Base-by-base conservation (phyloP, 2,329 filamentous ascomycete species). In the Apiospora saccharicola region DNA sequence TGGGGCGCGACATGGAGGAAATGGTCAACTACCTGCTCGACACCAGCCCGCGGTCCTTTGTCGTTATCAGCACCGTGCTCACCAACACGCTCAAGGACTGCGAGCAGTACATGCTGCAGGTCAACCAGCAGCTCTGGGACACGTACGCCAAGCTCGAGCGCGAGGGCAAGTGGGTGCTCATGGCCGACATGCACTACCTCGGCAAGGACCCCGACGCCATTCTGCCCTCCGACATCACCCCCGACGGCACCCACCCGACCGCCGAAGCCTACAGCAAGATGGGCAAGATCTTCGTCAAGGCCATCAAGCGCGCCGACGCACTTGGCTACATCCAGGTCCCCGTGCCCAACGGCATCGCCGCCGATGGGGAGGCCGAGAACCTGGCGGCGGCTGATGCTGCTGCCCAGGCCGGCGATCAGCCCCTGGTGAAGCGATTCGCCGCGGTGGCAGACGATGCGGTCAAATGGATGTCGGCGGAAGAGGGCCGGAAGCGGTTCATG, bases 111-210 rank as follows among this genome's bases (percentile, higher is more conserved):
- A 75, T 76, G 13, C 70, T 77, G 8, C 72, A 76, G 47, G 46
- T 75, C 34, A 79, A 78, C 72, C 43, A 72, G 3, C 77, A 78
- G 71, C 75, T 77, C 24, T 72, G 75, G 24, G 73, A 70, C 34
- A 49, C 76, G 69, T 73, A 44, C 68, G 70, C 71, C 22, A 49
- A 44, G 5, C 53, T 75, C 49, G 41, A 71, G 34, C 61, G 22
- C 1, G 73, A 75, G 47, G 70, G 72, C 24, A 75, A 71, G 43
- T 76, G 69, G 22, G 72, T 78, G 7, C 72, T 78, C 1, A 68
- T 79, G 13, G 78, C 75, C n/a, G 78, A 80, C 47, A 80, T 80
- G 78, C 75, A 80, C 69, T 69, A 72, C 16, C 46, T 64, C 22
- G 71, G 71, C n/a, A 67, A 57, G 69, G 61, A 53, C 41, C 73